Evolutionary conservation across 352 stramenopile genomes (phyloP).

Genomic region (Pythium chondricola): DNA sequence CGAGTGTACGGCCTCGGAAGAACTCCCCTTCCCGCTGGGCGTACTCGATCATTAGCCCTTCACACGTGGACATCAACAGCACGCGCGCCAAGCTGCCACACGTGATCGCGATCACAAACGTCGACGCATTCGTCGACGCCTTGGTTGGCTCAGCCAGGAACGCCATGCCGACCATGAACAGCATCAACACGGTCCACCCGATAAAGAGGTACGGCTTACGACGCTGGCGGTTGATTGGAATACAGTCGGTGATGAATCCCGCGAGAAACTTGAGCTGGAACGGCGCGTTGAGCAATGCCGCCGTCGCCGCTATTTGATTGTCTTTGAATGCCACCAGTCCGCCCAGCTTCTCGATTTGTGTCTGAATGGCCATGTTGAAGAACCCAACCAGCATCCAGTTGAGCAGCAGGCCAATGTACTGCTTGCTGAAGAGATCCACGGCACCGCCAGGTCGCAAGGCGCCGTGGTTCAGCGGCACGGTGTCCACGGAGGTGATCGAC

Average conservation of each 20-base stretch:
- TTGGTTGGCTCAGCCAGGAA: not conserved
- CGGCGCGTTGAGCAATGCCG: constrained; percentile 3
- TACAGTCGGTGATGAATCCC: constrained; percentile 15
- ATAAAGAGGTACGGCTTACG: constrained; percentile 25
- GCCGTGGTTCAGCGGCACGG: constrained; percentile 3
- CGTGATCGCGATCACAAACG: constrained; percentile 4
- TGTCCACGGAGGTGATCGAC: constrained; percentile 10
- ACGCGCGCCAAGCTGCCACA: constrained; percentile 10
- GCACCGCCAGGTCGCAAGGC: constrained; percentile 15
- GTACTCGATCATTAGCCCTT: constrained; percentile 21
- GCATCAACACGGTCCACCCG: constrained; percentile 3
- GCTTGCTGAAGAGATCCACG: constrained; percentile 9
- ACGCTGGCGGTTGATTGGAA: constrained; percentile 12
- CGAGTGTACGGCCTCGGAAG: constrained; percentile 6
- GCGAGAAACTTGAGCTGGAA: constrained; percentile 17
- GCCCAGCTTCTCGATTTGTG: no score
- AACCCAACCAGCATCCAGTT: constrained; percentile 24
- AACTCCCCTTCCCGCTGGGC: constrained; percentile 17
- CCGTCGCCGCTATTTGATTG: not conserved
- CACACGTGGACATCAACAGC: constrained; percentile 4
- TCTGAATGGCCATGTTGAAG: constrained; percentile 14
- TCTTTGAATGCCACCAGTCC: constrained; percentile 18
- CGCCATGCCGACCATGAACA: constrained; percentile 8
- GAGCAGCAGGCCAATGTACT: constrained; percentile 21
- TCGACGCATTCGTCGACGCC: not conserved